Conservation (phyloP, 2,329 filamentous ascomycete genomes). For the Fusarium sp. region DNA sequence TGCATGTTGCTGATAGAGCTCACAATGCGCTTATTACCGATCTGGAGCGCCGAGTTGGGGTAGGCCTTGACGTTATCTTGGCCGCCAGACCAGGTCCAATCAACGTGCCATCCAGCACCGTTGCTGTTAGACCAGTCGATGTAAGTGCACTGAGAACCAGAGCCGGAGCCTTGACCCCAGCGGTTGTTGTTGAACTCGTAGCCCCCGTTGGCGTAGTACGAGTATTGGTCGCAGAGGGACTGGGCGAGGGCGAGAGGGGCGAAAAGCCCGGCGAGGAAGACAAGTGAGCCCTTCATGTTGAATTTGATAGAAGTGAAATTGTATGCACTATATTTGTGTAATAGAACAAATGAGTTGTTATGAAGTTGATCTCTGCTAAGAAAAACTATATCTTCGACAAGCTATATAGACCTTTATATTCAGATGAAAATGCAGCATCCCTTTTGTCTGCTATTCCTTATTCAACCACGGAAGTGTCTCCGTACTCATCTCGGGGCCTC, state of each 20-base stretch:
- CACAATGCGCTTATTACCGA: conserved; percentile 4
- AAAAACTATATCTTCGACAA: neutral
- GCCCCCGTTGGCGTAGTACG: conserved; percentile 14
- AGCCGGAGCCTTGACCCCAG: conserved; percentile 11
- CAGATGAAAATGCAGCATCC: neutral
- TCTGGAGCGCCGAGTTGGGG: conserved; percentile 13
- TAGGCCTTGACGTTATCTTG: conserved; percentile 15
- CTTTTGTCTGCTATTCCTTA: neutral
- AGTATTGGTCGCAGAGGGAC: conserved; percentile 19
- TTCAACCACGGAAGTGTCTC: conserved; percentile 13
- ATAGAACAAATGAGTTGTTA: neutral
- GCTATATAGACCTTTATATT: neutral
- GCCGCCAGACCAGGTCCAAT: conserved; percentile 15
- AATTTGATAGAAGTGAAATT: neutral
- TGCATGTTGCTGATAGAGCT: conserved; percentile 17
- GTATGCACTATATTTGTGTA: neutral
- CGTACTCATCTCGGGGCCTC: neutral
- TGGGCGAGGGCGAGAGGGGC: conserved; percentile 7
- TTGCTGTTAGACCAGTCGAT: conserved; percentile 23
- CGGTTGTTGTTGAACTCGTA: conserved; percentile 28
- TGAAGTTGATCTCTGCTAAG: neutral
- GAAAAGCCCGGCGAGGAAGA: conserved; percentile 14
- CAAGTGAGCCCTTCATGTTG: conserved; percentile 15
- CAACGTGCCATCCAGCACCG: conserved; percentile 15
- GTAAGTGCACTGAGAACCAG: conserved; percentile 15